Percentiles rank a stretch among this genome's conserved stretches.
These are phyloP conservation scores for Lycium ferocissimum DNA, from an alignment of 257 asterid genomes.

Conservation along the genomic window DNA sequence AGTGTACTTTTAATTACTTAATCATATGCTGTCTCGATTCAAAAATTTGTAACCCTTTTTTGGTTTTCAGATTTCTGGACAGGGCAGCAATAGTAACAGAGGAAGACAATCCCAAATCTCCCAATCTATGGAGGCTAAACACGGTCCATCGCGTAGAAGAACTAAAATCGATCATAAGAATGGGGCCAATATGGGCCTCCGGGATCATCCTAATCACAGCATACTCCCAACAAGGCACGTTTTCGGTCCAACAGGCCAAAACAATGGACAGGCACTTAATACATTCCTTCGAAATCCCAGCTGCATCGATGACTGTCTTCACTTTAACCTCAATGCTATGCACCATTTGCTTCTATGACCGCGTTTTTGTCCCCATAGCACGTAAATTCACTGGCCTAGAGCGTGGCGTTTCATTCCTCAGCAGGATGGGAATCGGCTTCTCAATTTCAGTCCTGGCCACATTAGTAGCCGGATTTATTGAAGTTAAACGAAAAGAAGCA, in stretches of 20 bases:
- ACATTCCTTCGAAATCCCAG: constrained; percentile 64
- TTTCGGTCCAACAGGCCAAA: constrained; percentile 80
- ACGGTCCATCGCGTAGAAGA: constrained; percentile 93
- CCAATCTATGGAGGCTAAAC: constrained; percentile 68
- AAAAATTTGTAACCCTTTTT: neutral
- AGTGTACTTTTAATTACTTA: too few relatives aligned
- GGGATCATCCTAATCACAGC: constrained; percentile 85
- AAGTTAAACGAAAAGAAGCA: constrained; percentile 57
- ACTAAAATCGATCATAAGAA: constrained; percentile 72
- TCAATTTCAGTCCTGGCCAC: constrained; percentile 64
- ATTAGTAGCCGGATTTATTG: constrained; percentile 69
- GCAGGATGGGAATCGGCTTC: constrained; percentile 78
- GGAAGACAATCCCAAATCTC: constrained; percentile 61
- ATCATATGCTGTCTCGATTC: neutral
- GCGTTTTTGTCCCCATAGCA: constrained; percentile 62
- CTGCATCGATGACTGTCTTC: constrained; percentile 84
- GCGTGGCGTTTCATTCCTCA: constrained; percentile 75
- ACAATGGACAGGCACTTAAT: constrained; percentile 81
- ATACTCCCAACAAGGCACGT: constrained; percentile 78
- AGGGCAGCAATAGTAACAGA: constrained; percentile 71
- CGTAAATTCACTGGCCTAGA: constrained; percentile 71
- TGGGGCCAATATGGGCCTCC: constrained; percentile 97
- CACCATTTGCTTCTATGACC: constrained; percentile 71
- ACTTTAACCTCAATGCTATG: constrained; percentile 66
- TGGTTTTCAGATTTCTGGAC: constrained; percentile 64